These are phyloP conservation scores for Wallacemonas sp. DNA, from an alignment of 208 protist species.

Conservation along the genomic window DNA sequence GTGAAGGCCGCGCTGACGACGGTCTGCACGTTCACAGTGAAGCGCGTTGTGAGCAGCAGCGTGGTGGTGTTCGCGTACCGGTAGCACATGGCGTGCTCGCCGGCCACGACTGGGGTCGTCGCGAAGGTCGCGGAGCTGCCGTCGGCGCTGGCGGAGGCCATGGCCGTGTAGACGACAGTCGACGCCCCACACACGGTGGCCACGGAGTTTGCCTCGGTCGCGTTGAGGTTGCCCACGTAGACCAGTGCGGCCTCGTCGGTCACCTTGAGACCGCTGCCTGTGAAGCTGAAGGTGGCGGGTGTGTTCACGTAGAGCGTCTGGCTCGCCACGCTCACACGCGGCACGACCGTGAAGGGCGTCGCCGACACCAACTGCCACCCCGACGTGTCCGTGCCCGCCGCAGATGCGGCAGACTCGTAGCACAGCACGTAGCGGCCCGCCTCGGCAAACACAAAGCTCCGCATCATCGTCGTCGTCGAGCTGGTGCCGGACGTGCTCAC, in stretches of 20 bases:
- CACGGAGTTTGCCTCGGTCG: constrained; percentile 19
- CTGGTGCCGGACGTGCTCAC: constrained; percentile 16
- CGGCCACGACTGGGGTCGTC: constrained; percentile 43
- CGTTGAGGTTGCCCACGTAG: constrained; percentile 18
- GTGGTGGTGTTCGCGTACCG: constrained; percentile 13
- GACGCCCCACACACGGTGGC: constrained; percentile 33
- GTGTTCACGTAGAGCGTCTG: constrained; percentile 36
- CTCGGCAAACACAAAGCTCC: constrained; percentile 38
- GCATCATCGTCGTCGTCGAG: constrained; percentile 32
- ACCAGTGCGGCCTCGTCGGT: constrained; percentile 68
- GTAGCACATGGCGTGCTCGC: constrained; percentile 74
- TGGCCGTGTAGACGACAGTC: constrained; percentile 25
- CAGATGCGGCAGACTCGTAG: constrained; percentile 36
- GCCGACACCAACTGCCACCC: constrained; percentile 38
- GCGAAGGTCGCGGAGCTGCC: constrained; percentile 51
- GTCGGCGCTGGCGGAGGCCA: constrained; percentile 37
- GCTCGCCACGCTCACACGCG: constrained; percentile 50
- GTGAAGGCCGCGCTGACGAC: constrained; percentile 50
- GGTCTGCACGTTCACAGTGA: constrained; percentile 41
- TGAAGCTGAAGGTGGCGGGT: constrained; percentile 53
- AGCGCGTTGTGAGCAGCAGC: constrained; percentile 30
- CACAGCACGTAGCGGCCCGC: constrained; percentile 75
- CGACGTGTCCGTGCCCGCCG: constrained; percentile 15
- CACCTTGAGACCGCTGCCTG: constrained; percentile 41
- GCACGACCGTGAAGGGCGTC: constrained; percentile 57